Percentiles rank a stretch among this genome's conserved stretches.
These are phyloP conservation scores for Scheffersomyces spartinae DNA, from an alignment of 805 yeast species.

Conservation along the genomic window DNA sequence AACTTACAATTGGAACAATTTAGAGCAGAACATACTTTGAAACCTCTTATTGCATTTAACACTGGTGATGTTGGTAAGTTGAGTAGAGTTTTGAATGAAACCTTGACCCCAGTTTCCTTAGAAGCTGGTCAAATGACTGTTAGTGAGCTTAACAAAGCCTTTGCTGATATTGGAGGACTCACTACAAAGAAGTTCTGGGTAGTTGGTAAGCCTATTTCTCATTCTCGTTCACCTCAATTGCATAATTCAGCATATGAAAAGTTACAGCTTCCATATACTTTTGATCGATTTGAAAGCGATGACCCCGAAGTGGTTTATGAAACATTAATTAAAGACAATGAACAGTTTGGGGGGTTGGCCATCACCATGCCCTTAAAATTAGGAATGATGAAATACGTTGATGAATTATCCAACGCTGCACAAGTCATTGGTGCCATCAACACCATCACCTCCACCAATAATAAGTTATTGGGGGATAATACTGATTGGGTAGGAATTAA, in stretches of 20 bases:
- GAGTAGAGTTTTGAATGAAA: constrained; percentile 63
- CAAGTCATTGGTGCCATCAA: constrained; percentile 85
- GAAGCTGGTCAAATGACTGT: constrained; percentile 67
- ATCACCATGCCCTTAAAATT: constrained; percentile 90
- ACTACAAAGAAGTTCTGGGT: constrained; percentile 50
- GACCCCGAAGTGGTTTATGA: constrained; percentile 46
- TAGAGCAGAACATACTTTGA: constrained; percentile 38
- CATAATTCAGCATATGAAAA: constrained; percentile 70
- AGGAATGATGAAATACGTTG: constrained; percentile 59
- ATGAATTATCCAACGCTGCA: constrained; percentile 67
- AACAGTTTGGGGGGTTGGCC: constrained; percentile 81
- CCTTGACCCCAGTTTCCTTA: constrained; percentile 81
- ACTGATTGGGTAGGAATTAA: constrained; percentile 93
- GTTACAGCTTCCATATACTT: constrained; percentile 70
- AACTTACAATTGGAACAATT: constrained; percentile 64
- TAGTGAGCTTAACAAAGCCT: constrained; percentile 47
- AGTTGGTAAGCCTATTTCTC: constrained; percentile 72
- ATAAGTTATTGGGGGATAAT: constrained; percentile 64
- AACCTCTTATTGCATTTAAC: constrained; percentile 76
- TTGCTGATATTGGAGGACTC: constrained; percentile 52
- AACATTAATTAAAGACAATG: constrained; percentile 33
- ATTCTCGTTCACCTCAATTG: constrained; percentile 81
- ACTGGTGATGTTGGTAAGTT: constrained; percentile 68
- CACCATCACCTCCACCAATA: constrained; percentile 48
- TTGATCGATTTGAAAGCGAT: constrained; percentile 56